phyloP scores from a whole-genome alignment of 2,329 filamentous ascomycete genomes.

The Claviceps sp. region DNA sequence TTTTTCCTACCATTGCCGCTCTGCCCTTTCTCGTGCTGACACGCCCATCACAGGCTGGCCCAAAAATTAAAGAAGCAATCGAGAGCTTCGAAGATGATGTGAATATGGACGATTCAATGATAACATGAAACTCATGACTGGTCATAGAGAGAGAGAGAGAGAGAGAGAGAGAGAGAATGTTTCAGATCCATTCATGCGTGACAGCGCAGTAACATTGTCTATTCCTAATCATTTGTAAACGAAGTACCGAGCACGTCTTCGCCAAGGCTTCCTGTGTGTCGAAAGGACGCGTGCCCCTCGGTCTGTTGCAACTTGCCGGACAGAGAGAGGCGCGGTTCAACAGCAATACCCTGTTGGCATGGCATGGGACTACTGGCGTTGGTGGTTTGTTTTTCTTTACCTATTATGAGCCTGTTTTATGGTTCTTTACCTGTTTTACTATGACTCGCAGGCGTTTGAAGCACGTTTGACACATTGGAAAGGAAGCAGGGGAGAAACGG shows the following conservation, averaged over 20 bases:
- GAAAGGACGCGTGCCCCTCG: no score
- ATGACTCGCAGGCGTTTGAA: not conserved
- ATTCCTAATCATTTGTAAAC: not conserved
- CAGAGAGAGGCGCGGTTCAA: not conserved
- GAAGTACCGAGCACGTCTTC: not conserved
- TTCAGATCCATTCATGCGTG: slow-evolving; percentile 15
- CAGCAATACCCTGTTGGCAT: not conserved
- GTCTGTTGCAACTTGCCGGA: no score
- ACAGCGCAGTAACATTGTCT: slow-evolving; percentile 1
- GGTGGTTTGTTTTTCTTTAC: not conserved
- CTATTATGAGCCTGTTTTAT: not conserved
- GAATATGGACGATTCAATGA: slow-evolving; percentile 54
- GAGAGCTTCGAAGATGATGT: slow-evolving; percentile 77
- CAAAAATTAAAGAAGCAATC: slow-evolving; percentile 93
- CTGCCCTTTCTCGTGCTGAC: not conserved
- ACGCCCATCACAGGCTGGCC: slow-evolving; percentile 51
- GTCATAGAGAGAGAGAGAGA: not conserved
- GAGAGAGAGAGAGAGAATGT: not conserved
- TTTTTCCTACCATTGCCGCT: not conserved
- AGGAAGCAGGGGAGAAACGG: not conserved
- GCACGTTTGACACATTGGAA: slow-evolving; percentile 2
- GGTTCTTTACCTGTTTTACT: not conserved
- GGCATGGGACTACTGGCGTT: slow-evolving; percentile 4
- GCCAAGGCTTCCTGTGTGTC: not conserved
- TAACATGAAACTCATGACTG: slow-evolving; percentile 25